Evolutionary conservation across 345 rosid genomes (phyloP).

Genomic region (Eucalyptus polyanthemos): DNA sequence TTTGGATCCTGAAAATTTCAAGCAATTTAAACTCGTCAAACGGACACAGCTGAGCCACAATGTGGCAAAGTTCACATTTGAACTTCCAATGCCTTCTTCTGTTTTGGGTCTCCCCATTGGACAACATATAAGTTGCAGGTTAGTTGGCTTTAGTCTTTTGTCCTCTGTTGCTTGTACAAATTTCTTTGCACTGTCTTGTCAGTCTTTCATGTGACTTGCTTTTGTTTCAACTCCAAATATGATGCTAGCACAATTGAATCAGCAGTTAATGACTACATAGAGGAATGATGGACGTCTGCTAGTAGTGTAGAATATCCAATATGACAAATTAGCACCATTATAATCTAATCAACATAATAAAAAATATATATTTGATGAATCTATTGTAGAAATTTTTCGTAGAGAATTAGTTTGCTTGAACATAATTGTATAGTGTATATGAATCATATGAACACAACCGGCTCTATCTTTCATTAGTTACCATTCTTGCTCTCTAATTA

Average conservation of each 20-base stretch:
- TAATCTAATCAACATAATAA: neutral
- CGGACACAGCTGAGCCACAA: conserved; percentile 78
- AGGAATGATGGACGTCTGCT: neutral
- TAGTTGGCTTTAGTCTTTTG: neutral
- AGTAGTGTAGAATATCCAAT: neutral
- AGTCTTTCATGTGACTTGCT: neutral
- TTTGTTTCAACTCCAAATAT: neutral
- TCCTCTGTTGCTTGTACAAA: neutral
- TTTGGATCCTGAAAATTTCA: conserved; percentile 85
- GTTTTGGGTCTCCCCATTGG: conserved; percentile 96
- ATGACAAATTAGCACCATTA: neutral
- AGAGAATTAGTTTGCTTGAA: neutral
- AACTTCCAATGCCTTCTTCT: conserved; percentile 65
- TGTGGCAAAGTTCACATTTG: conserved; percentile 86
- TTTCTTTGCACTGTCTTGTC: neutral
- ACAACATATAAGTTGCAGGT: conserved; percentile 98
- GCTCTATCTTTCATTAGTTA: neutral
- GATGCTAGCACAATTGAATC: neutral
- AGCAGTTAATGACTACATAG: neutral
- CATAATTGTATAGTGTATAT: neutral
- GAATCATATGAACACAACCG: neutral
- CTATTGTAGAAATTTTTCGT: neutral
- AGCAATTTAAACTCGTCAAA: conserved; percentile 85
- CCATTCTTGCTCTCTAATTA: neutral
- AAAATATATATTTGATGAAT: neutral